These are phyloP conservation scores for Aphanomyces stellatus DNA, from an alignment of 352 stramenopile genomes.

Conservation along the genomic window DNA sequence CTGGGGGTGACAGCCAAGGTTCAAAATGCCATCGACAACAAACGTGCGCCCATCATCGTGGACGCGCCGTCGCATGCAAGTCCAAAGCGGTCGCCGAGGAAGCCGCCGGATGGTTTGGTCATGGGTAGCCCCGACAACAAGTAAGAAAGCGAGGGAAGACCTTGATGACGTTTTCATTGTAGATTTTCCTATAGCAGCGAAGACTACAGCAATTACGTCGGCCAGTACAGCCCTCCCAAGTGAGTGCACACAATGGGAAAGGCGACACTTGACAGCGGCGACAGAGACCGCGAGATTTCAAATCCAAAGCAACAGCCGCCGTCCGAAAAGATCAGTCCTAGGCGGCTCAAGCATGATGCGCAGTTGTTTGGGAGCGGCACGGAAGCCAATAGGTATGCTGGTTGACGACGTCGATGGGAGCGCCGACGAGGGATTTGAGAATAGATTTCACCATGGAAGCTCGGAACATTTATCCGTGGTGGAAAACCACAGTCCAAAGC, in stretches of 20 bases:
- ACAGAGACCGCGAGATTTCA: slow-evolving; percentile 11
- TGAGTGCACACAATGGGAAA: background rate
- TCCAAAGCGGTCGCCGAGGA: background rate
- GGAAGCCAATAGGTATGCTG: slow-evolving; percentile 15
- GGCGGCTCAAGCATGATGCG: slow-evolving; percentile 2
- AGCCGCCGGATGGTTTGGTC: background rate
- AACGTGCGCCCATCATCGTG: background rate
- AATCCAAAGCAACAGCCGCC: background rate
- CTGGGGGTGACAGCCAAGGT: slow-evolving; percentile 7
- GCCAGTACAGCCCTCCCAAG: slow-evolving; percentile 6
- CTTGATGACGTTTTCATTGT: background rate
- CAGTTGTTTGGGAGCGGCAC: slow-evolving; percentile 15
- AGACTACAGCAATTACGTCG: slow-evolving; percentile 3
- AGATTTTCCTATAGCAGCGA: slow-evolving; percentile 17
- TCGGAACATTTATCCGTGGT: background rate
- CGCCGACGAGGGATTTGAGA: background rate
- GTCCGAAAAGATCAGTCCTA: background rate
- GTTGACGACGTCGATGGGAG: background rate
- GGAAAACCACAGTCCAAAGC: background rate
- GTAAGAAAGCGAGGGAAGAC: background rate
- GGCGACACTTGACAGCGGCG: background rate
- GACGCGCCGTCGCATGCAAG: background rate
- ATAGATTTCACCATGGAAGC: slow-evolving; percentile 3
- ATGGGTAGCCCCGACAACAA: slow-evolving; percentile 7
- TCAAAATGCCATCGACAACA: background rate